Conservation (phyloP, 179 eudicot species). For the Silene vulgaris region DNA sequence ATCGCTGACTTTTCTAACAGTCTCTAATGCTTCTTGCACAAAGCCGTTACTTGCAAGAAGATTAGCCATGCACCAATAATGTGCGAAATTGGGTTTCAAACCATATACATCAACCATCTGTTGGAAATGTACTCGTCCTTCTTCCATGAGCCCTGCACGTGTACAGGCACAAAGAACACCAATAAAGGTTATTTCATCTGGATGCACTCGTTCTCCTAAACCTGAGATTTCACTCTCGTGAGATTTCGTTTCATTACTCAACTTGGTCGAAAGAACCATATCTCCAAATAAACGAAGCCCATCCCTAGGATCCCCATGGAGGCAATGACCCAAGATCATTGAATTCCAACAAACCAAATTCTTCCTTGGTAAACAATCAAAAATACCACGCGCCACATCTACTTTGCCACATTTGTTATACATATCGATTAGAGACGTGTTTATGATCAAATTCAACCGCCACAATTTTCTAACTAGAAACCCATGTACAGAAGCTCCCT, state of each 20-base stretch:
- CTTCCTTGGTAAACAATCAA: constrained; percentile 44
- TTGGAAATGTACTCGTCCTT: constrained; percentile 48
- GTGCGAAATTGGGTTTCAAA: constrained; percentile 62
- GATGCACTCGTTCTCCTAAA: constrained; percentile 26
- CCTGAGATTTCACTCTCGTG: constrained; percentile 5
- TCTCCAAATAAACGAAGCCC: constrained; percentile 51
- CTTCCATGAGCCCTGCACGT: constrained; percentile 46
- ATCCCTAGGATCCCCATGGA: constrained; percentile 58
- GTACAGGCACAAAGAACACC: constrained; percentile 74
- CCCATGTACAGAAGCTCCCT: constrained; percentile 66
- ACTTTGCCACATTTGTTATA: constrained; percentile 59
- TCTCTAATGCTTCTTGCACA: constrained; percentile 53
- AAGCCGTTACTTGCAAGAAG: constrained; percentile 53
- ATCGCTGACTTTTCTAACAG: constrained; percentile 38
- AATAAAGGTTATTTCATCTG: constrained; percentile 61
- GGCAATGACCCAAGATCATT: constrained; percentile 72
- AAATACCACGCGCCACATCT: constrained; percentile 44
- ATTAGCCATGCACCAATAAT: constrained; percentile 81
- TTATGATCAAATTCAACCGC: constrained; percentile 39
- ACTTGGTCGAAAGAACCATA: constrained; percentile 33
- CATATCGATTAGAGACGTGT: constrained; percentile 64
- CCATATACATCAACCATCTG: constrained; percentile 47
- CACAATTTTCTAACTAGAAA: constrained; percentile 32
- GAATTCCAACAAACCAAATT: constrained; percentile 75
- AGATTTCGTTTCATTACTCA: constrained; percentile 3